These are phyloP conservation scores for Mycena floridula DNA, from an alignment of 768 basidiomycete genomes.

Conservation along the genomic window DNA sequence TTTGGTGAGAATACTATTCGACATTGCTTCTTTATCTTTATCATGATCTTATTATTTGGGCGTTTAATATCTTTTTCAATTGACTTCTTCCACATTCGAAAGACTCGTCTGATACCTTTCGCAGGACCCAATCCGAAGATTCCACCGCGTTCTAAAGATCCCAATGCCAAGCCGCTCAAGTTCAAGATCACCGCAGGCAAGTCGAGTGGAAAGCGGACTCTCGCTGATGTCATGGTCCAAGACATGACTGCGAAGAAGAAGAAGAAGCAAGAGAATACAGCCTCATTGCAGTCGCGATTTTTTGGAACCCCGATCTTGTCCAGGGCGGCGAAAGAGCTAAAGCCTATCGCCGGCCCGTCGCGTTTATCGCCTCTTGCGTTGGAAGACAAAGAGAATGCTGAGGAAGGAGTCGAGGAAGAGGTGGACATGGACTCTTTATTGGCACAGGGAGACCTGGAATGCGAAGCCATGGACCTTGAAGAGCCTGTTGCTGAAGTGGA, in stretches of 20 bases:
- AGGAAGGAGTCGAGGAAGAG: constrained; percentile 5
- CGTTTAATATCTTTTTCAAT: background rate
- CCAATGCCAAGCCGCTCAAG: constrained; percentile 15
- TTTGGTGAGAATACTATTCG: constrained; percentile 43
- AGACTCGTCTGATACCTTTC: no score
- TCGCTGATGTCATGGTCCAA: constrained; percentile 64
- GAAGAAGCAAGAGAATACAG: constrained; percentile 19
- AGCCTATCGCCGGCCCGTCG: constrained; percentile 11
- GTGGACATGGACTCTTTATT: constrained; percentile 21
- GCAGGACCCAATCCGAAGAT: constrained; percentile 40
- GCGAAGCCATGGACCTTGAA: constrained; percentile 31
- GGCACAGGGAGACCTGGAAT: constrained; percentile 31
- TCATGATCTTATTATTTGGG: background rate
- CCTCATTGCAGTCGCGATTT: constrained; percentile 30
- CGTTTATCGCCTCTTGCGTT: background rate
- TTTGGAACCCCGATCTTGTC: constrained; percentile 16
- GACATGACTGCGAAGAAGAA: constrained; percentile 51
- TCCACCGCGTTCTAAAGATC: constrained; percentile 19
- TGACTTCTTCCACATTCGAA: no score
- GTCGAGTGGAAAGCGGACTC: constrained; percentile 70
- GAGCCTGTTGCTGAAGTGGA: constrained; percentile 40
- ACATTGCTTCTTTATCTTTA: background rate
- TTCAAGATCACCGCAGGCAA: constrained; percentile 36
- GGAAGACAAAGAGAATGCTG: constrained; percentile 13
- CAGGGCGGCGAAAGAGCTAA: constrained; percentile 7